Conservation (phyloP, 2,329 filamentous ascomycete species). For the Furcasterigmium furcatum region DNA sequence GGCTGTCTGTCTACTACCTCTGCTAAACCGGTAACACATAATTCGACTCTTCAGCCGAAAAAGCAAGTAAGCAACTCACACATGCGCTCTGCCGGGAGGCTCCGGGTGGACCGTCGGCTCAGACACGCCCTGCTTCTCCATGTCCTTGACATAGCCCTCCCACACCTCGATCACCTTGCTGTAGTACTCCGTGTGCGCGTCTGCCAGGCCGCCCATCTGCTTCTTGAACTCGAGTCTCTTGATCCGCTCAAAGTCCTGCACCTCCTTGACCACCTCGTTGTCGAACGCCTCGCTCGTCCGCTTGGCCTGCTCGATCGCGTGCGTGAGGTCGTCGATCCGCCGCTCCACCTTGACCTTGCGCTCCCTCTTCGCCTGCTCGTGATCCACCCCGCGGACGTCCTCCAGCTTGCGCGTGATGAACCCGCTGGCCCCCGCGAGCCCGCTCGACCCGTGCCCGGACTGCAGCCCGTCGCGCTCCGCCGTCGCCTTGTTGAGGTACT, state of each 20-base stretch:
- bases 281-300: slow-evolving; percentile 90
- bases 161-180: slow-evolving; percentile 75
- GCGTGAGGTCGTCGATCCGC: slow-evolving; percentile 85
- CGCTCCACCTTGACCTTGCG: slow-evolving; percentile 86
- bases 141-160: slow-evolving; percentile 86
- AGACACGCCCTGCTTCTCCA: slow-evolving; percentile 63
- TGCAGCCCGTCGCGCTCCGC: slow-evolving; percentile 78
- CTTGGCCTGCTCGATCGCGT: slow-evolving; percentile 84
- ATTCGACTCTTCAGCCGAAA: no score
- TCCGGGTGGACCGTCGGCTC: slow-evolving; percentile 9
- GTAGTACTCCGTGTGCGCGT: slow-evolving; percentile 87
- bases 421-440: slow-evolving; percentile 72
- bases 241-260: slow-evolving; percentile 92
- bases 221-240: slow-evolving; percentile 90
- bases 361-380: slow-evolving; percentile 86
- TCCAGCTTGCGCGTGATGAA: slow-evolving; percentile 95
- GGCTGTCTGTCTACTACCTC: no score
- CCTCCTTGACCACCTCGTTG: slow-evolving; percentile 91
- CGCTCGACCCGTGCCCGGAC: slow-evolving; percentile 51
- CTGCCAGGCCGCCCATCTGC: slow-evolving; percentile 78
- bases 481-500: slow-evolving; percentile 90
- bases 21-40: no score
- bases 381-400: slow-evolving; percentile 93
- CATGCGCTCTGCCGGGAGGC: slow-evolving; percentile 9
- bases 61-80: neutral